Conservation (phyloP, 495 filamentous ascomycete genomes). For the Halenospora varia region DNA sequence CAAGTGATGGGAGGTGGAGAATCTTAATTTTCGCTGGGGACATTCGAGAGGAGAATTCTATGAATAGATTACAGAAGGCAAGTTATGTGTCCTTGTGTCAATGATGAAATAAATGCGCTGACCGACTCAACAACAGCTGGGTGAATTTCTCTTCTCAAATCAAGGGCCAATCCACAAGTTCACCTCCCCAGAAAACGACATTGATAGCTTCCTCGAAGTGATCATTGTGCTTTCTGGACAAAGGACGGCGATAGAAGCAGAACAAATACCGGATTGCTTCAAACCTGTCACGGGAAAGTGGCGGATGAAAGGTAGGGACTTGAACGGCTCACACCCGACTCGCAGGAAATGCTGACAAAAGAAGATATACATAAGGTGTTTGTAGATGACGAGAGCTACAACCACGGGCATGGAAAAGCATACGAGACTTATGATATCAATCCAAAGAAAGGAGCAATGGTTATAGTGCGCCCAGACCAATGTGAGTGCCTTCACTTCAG, state of each 20-base stretch:
- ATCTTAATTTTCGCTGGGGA: conserved; percentile 57
- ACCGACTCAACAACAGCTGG: neutral
- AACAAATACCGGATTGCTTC: conserved; percentile 55
- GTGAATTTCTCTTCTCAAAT: conserved; percentile 3
- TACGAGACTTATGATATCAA: conserved; percentile 27
- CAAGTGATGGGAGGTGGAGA: conserved; percentile 55
- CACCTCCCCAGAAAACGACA: conserved; percentile 39
- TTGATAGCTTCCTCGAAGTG: conserved; percentile 56
- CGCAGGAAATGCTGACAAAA: too few relatives aligned
- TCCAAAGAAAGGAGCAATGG: conserved; percentile 47
- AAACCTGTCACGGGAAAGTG: conserved; percentile 55
- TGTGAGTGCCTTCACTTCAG: conserved; percentile 51
- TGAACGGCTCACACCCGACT: neutral
- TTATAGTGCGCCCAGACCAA: conserved; percentile 66
- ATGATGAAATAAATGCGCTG: neutral
- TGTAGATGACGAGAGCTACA: conserved; percentile 64
- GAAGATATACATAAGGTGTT: conserved; percentile 61
- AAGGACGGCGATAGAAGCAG: conserved; percentile 53
- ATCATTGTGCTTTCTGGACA: conserved; percentile 41
- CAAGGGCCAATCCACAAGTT: conserved; percentile 13
- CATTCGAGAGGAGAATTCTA: conserved; percentile 27
- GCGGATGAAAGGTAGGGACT: conserved; percentile 47
- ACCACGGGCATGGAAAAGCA: conserved; percentile 27
- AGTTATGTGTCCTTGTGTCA: conserved; percentile 12
- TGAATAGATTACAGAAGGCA: conserved; percentile 39